Conservation (phyloP, 2,329 filamentous ascomycete species). For the Claviceps spartinae region DNA sequence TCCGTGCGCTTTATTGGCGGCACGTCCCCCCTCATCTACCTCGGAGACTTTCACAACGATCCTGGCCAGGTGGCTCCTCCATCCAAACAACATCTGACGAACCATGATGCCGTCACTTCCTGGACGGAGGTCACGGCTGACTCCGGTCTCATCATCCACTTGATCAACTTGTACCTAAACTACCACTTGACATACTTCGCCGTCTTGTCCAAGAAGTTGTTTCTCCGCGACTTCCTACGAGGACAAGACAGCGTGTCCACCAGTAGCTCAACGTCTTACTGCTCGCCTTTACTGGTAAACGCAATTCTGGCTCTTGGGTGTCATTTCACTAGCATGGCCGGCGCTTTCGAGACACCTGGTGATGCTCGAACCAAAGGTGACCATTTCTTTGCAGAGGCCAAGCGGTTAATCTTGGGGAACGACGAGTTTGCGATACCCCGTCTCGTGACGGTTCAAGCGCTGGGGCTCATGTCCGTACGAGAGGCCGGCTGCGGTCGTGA, state of each 20-base stretch:
- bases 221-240: conserved; percentile 70
- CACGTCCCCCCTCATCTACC: conserved; percentile 83
- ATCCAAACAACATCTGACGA: conserved; percentile 31
- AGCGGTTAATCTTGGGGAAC: conserved; percentile 75
- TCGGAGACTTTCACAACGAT: conserved; percentile 36
- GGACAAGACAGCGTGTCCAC: conserved; percentile 45
- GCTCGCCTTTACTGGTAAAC: conserved; percentile 81
- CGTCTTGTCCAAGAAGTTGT: conserved; percentile 71
- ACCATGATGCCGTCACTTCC: conserved; percentile 60
- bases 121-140: conserved; percentile 85
- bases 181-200: conserved; percentile 98
- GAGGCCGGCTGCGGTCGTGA: conserved; percentile 91
- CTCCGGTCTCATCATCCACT: conserved; percentile 63
- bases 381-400: conserved; percentile 91
- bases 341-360: conserved; percentile 54
- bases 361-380: conserved; percentile 82
- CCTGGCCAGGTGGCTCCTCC: conserved; percentile 25
- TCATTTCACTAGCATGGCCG: conserved; percentile 71
- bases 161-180: conserved; percentile 95
- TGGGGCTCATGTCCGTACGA: conserved; percentile 89
- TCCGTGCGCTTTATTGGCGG: conserved; percentile 85
- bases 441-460: conserved; percentile 80
- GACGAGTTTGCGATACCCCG: conserved; percentile 86
- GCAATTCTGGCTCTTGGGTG: conserved; percentile 86
- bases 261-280: conserved; percentile 53